Base-by-base conservation (phyloP, 345 rosid genomes). In the Lagerstroemia speciosa region DNA sequence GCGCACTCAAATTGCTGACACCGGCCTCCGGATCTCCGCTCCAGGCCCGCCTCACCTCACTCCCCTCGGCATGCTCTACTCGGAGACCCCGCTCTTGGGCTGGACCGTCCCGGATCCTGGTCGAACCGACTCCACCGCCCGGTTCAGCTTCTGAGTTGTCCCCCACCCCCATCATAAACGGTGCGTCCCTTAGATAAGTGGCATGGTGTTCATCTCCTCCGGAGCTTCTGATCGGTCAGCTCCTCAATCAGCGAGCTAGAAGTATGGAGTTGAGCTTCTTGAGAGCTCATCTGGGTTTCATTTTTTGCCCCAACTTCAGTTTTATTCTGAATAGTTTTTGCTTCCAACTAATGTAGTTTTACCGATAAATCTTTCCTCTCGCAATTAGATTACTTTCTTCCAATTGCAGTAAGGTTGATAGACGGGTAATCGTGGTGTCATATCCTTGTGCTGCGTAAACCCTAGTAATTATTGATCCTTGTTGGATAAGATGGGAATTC, bases 1-100 rank as follows among this genome's bases (percentile, higher is more conserved):
- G 67, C 75, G 71, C 67, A 36, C 67, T 38, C 71, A 34, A 67
- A 73, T 73, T 38, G 62, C 30, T 30, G 48, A 45, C 43, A 6
- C 63, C 27, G 22, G 5, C 17, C 32, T 24, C 66, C 37, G 58
- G 24, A 62, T 60, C 71, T 30, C 37, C 57, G 16, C 50, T 27
- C 27, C n/a, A 29, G 27, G 29, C 46, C 5, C 48, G 9, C 62
- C 9, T 41, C 61, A 19, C 37, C 75, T 20, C 30, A n/a, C 27
- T 20, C 61, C 27, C 24, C 62, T 34, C 62, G 32, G 36, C n/a
- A 3, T 26, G 40, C 62, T 61, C 75, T 67, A 33, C 38, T 27
- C 50, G 66, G 60, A 20, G 61, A 32, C 45, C 33, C 58, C 48
- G 16, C 26, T 68, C n/a, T 60, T 62, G 30, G 33, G 16, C 5